Evolutionary conservation across 2,329 filamentous ascomycete species (phyloP).

Genomic region (Sphaerulina vaccinii): DNA sequence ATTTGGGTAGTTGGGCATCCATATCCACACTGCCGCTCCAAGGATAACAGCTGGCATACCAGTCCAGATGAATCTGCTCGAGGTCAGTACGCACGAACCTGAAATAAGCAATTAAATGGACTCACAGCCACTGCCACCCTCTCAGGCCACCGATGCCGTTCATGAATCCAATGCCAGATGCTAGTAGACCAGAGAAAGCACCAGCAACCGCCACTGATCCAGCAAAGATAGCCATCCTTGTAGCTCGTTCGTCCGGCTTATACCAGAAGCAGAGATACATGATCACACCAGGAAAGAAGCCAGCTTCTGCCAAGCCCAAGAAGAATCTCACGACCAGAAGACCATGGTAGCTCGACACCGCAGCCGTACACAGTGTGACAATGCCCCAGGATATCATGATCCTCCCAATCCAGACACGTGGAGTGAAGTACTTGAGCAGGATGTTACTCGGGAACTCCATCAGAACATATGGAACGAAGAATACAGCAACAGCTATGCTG

Average conservation of each 20-base stretch:
- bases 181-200: neutral
- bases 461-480: constrained; percentile 20
- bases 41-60: neutral
- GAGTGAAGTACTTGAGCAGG: constrained; percentile 13
- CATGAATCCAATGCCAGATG: neutral
- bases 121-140: constrained; percentile 3
- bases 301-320: constrained; percentile 15
- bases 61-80: constrained; percentile 2
- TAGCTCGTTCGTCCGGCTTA: neutral
- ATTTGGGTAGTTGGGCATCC: neutral
- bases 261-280: neutral
- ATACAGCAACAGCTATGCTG: constrained; percentile 16
- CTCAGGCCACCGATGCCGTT: neutral
- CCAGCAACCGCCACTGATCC: neutral
- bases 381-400: constrained; percentile 10
- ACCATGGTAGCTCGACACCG: constrained; percentile 1
- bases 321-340: constrained; percentile 13
- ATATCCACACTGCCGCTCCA: neutral
- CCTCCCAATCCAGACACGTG: constrained; percentile 2
- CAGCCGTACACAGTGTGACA: constrained; percentile 6
- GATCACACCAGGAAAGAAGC: neutral
- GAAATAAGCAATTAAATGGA: too few relatives aligned
- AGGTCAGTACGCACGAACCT: too few relatives aligned
- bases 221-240: neutral
- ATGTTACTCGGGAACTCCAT: constrained; percentile 11